phyloP scores from a whole-genome alignment of 140 eudicot species.

The Stevia rebaudiana region DNA sequence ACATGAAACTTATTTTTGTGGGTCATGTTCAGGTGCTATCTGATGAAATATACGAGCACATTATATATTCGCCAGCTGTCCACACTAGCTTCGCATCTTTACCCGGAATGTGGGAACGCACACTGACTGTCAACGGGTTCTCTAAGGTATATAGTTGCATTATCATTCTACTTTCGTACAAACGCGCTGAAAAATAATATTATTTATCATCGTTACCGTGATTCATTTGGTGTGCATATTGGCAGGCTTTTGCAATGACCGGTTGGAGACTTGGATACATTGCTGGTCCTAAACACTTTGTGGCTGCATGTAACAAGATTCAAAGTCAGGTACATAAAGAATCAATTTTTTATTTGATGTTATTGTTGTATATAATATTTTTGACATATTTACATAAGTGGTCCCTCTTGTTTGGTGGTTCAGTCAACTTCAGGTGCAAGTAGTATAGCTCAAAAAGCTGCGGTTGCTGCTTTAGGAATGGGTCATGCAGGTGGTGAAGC shows the following conservation, averaged over 20 bases:
- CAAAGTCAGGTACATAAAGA: slow-evolving; percentile 62
- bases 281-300: slow-evolving; percentile 92
- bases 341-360: slow-evolving; percentile 2
- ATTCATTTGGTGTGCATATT: neutral
- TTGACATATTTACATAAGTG: neutral
- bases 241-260: slow-evolving; percentile 93
- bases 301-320: slow-evolving; percentile 80
- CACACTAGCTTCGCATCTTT: slow-evolving; percentile 98
- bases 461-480: slow-evolving; percentile 87
- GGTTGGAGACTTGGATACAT: slow-evolving; percentile 98
- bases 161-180: neutral
- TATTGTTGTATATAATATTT: neutral
- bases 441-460: slow-evolving; percentile 92
- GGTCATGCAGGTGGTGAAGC: slow-evolving; percentile 97
- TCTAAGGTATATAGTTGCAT: slow-evolving; percentile 56
- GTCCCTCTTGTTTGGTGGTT: slow-evolving; percentile 4
- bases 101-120: slow-evolving; percentile 98
- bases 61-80: slow-evolving; percentile 78
- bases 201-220: neutral
- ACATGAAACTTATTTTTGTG: slow-evolving; percentile 9
- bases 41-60: slow-evolving; percentile 95
- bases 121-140: slow-evolving; percentile 86
- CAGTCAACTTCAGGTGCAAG: slow-evolving; percentile 97
- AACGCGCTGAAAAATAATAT: neutral
- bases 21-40: slow-evolving; percentile 55